Conservation (phyloP, 176 grass and related monocot species). For the Bromus sterilis region DNA sequence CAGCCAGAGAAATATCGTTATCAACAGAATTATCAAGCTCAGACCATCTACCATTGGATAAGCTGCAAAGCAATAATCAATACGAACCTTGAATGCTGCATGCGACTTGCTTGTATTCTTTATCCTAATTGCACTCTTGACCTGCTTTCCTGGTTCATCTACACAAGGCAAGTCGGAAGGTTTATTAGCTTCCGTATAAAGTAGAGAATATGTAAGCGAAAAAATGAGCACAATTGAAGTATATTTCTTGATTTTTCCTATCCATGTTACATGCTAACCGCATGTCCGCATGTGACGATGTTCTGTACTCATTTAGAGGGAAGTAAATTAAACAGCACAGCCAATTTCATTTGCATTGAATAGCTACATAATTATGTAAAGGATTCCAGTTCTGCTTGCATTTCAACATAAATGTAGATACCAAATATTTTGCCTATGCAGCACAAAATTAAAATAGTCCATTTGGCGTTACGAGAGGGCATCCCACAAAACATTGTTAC, state of each 20-base stretch:
- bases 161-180: conserved; percentile 8
- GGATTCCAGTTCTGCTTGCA: background rate
- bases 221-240: background rate
- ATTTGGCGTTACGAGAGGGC: background rate
- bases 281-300: background rate
- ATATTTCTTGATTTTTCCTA: background rate
- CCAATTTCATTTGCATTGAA: conserved; percentile 10
- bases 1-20: conserved; percentile 16
- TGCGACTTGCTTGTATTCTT: conserved; percentile 96
- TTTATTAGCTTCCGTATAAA: conserved; percentile 16
- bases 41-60: background rate
- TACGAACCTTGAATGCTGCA: conserved; percentile 89
- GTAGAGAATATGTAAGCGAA: background rate
- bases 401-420: background rate
- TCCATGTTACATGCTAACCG: background rate
- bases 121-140: conserved; percentile 86
- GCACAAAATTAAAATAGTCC: background rate
- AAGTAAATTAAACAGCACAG: background rate
- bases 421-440: background rate
- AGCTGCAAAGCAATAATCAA: conserved; percentile 3
- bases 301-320: background rate
- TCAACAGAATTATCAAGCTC: conserved; percentile 9
- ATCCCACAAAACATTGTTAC: background rate
- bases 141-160: conserved; percentile 99
- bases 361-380: background rate